phyloP scores from a whole-genome alignment of 805 yeast species.

The Maudiozyma bulderi region DNA sequence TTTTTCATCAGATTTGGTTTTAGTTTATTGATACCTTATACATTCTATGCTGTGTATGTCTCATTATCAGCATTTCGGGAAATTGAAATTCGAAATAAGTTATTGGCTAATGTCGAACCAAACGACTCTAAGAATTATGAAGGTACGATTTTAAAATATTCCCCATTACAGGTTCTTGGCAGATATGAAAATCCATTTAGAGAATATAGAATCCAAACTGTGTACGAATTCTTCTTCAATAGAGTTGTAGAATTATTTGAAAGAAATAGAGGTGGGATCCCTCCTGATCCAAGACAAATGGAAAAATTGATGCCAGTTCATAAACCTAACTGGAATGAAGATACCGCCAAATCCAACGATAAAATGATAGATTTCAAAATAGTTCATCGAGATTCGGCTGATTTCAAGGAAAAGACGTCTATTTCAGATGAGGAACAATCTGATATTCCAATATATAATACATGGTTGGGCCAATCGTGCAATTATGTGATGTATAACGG shows the following conservation, averaged over 20 bases:
- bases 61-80: constrained; percentile 45
- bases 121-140: constrained; percentile 8
- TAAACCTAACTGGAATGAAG: constrained; percentile 56
- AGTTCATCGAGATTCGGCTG: neutral
- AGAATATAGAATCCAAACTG: constrained; percentile 83
- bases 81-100: constrained; percentile 37
- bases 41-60: constrained; percentile 56
- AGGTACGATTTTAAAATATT: constrained; percentile 30
- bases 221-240: constrained; percentile 73
- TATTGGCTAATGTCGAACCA: constrained; percentile 10
- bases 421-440: neutral
- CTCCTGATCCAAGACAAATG: constrained; percentile 37
- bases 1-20: neutral
- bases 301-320: constrained; percentile 49
- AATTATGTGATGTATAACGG: constrained; percentile 61
- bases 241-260: constrained; percentile 64
- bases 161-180: constrained; percentile 52
- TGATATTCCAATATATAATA: constrained; percentile 30
- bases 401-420: neutral
- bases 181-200: constrained; percentile 83
- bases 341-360: constrained; percentile 6
- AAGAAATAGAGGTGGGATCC: constrained; percentile 51
- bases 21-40: constrained; percentile 34
- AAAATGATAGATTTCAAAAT: neutral
- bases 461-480: constrained; percentile 95